Conservation (phyloP, 345 rosid species). For the Pistacia atlantica region DNA sequence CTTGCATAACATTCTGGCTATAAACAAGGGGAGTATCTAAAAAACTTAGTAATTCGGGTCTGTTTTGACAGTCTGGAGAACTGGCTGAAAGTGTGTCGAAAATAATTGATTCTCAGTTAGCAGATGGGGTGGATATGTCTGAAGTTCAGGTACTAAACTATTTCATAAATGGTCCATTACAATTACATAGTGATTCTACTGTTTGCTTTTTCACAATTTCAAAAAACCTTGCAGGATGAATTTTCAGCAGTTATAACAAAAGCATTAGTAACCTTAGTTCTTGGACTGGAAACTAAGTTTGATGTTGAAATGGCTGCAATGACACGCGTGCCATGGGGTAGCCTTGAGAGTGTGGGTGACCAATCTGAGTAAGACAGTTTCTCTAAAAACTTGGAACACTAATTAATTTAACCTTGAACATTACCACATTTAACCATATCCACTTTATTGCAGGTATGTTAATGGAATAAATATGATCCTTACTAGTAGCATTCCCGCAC, state of each 20-base stretch:
- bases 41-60: slow-evolving; percentile 24
- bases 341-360: slow-evolving; percentile 98
- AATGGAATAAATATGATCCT: slow-evolving; percentile 64
- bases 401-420: not conserved
- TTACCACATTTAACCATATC: slow-evolving; percentile 19
- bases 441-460: slow-evolving; percentile 63
- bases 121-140: slow-evolving; percentile 85
- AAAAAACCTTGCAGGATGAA: slow-evolving; percentile 70
- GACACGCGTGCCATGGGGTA: slow-evolving; percentile 96
- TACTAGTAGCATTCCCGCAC: slow-evolving; percentile 58
- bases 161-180: slow-evolving; percentile 15
- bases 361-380: slow-evolving; percentile 75
- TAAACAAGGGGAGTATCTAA: not conserved
- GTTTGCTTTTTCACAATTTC: slow-evolving; percentile 23
- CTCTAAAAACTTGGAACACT: not conserved
- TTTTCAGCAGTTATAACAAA: slow-evolving; percentile 91
- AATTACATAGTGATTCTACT: slow-evolving; percentile 12
- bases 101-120: slow-evolving; percentile 84
- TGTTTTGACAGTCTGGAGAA: slow-evolving; percentile 77
- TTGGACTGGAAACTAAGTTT: slow-evolving; percentile 93
- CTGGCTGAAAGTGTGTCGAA: slow-evolving; percentile 93
- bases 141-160: slow-evolving; percentile 72
- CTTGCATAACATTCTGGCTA: not conserved
- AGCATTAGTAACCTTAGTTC: slow-evolving; percentile 87
- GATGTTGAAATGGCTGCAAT: slow-evolving; percentile 95